Evolutionary conservation across 2,329 filamentous ascomycete species (phyloP).

Genomic region (Cercospora nicotianae): DNA sequence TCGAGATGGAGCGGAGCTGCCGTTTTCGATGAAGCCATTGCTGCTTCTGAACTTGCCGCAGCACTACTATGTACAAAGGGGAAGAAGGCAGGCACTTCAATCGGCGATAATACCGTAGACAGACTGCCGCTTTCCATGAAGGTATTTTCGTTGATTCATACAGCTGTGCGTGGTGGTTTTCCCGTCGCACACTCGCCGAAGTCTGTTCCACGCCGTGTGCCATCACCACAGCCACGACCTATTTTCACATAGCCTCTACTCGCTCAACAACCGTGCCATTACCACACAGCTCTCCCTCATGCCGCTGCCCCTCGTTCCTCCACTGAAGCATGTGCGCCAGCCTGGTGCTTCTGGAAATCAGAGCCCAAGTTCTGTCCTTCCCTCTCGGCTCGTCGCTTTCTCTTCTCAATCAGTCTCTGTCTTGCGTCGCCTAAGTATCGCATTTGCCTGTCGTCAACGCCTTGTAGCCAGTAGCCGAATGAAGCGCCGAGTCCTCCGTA

Average conservation of each 20-base stretch:
- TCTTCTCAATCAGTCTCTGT: conserved; percentile 81
- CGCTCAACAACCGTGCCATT: background rate
- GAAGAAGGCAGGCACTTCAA: background rate
- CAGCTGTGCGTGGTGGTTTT: background rate
- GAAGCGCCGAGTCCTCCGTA: conserved; percentile 83
- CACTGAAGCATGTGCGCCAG: conserved; percentile 25
- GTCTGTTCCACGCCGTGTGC: background rate
- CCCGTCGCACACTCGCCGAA: background rate
- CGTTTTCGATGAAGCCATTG: conserved; percentile 7
- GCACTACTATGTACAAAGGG: conserved; percentile 6
- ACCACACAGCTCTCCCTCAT: background rate
- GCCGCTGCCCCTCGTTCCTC: conserved; percentile 11
- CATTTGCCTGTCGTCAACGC: conserved; percentile 80
- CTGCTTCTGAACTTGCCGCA: conserved; percentile 7
- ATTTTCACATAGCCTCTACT: background rate
- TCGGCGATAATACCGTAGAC: background rate
- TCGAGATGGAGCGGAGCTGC: conserved; percentile 8
- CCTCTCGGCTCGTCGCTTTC: conserved; percentile 70
- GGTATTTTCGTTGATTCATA: conserved; percentile 8
- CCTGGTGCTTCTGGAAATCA: conserved; percentile 37
- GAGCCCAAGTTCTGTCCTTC: conserved; percentile 47
- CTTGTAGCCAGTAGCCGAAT: conserved; percentile 96
- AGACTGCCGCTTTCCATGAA: conserved; percentile 4
- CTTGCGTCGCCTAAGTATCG: conserved; percentile 76
- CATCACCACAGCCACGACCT: background rate